phyloP scores from a whole-genome alignment of 2,329 filamentous ascomycete species.

The Cytospora schulzeri region DNA sequence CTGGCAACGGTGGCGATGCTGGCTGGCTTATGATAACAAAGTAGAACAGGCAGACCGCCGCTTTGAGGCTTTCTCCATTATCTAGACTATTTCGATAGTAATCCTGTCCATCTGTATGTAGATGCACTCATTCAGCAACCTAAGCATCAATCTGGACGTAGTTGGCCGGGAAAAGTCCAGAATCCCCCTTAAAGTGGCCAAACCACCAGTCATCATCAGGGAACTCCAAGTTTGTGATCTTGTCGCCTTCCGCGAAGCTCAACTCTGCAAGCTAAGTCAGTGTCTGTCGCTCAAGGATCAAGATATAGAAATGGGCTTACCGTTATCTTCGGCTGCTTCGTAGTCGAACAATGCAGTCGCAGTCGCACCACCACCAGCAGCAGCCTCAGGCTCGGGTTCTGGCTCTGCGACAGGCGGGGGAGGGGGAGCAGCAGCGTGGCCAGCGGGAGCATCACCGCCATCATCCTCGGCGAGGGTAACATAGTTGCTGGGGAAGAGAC shows the following conservation, averaged over 20 bases:
- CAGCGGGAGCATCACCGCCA: slow-evolving; percentile 39
- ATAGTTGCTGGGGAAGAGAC: slow-evolving; percentile 93
- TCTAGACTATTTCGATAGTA: slow-evolving; percentile 4
- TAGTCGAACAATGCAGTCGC: slow-evolving; percentile 94
- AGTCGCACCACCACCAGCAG: slow-evolving; percentile 55
- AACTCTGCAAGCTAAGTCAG: slow-evolving; percentile 53
- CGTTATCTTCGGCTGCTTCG: slow-evolving; percentile 94
- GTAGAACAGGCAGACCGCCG: not conserved
- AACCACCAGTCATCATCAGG: slow-evolving; percentile 99
- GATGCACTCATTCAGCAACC: not conserved
- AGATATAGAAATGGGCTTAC: slow-evolving; percentile 43
- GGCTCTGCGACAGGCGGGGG: slow-evolving; percentile 41
- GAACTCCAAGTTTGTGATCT: slow-evolving; percentile 83
- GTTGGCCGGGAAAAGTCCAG: slow-evolving; percentile 81
- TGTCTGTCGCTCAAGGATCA: slow-evolving; percentile 1
- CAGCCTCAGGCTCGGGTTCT: slow-evolving; percentile 43
- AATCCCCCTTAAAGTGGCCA: slow-evolving; percentile 76
- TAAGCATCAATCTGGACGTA: slow-evolving; percentile 61
- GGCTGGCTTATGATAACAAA: not conserved
- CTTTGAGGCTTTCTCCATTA: slow-evolving; percentile 3
- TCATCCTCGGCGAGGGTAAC: slow-evolving; percentile 79
- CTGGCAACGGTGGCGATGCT: not conserved
- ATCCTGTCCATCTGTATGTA: not conserved
- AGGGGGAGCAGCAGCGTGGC: slow-evolving; percentile 34
- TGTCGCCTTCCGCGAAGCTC: slow-evolving; percentile 88